Conservation (phyloP, 1,284 basidiomycete species). For the Cutaneotrichosporon mucoides region DNA sequence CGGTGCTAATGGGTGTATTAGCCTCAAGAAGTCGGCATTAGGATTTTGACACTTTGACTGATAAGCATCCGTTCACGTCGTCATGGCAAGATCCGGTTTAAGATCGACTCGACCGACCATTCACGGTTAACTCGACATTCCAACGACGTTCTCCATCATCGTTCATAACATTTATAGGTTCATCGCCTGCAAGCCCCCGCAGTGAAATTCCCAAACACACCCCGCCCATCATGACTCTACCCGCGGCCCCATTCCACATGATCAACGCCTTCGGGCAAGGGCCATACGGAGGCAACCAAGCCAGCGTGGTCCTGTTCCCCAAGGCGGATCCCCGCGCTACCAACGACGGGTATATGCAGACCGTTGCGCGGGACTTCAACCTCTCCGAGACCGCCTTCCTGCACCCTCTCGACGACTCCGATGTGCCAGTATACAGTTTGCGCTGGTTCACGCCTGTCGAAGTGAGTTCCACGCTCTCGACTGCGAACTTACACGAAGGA, state of each 20-base stretch:
- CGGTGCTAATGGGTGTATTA: no score
- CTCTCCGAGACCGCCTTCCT: slow-evolving; percentile 41
- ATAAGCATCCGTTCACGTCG: no score
- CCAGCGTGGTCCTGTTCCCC: slow-evolving; percentile 34
- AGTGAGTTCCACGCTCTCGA: neutral
- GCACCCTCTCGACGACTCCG: slow-evolving; percentile 13
- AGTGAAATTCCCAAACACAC: no score
- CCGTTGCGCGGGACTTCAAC: slow-evolving; percentile 35
- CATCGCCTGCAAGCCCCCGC: no score
- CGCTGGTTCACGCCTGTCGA: slow-evolving; percentile 37
- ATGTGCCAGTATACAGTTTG: slow-evolving; percentile 25
- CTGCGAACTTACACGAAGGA: slow-evolving; percentile 25
- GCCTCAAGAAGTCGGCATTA: no score
- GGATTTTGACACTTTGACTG: no score
- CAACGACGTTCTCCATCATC: no score
- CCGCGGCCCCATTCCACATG: slow-evolving; percentile 23
- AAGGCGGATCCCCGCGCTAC: slow-evolving; percentile 21
- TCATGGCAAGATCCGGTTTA: no score
- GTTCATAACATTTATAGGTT: no score
- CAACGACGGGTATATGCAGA: slow-evolving; percentile 28
- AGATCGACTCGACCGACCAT: no score
- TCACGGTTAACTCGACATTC: no score
- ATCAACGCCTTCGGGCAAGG: slow-evolving; percentile 39
- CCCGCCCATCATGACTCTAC: slow-evolving; percentile 4
- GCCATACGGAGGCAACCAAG: slow-evolving; percentile 41